Evolutionary conservation across 352 stramenopile genomes (phyloP).

Genomic region (Globisporangium recalcitrans): DNA sequence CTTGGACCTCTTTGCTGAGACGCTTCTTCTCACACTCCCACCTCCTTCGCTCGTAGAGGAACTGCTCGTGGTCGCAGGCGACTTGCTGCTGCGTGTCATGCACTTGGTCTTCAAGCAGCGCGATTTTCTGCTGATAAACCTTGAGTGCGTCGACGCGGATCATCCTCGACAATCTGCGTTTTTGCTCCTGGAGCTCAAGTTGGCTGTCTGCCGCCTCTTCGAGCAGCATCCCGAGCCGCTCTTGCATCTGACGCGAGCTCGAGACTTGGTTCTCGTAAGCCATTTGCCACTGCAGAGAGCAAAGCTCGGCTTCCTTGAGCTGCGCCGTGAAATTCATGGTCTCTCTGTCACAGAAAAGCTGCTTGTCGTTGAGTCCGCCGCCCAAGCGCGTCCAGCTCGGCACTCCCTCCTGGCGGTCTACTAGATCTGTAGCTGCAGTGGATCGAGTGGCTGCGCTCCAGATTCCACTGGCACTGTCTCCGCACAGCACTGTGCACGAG

Average conservation of each 20-base stretch:
- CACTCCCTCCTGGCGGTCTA: not conserved
- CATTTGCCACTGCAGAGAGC: slow-evolving; percentile 33
- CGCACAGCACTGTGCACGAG: slow-evolving; percentile 3
- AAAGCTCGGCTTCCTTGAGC: slow-evolving; percentile 38
- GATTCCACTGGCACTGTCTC: slow-evolving; percentile 1
- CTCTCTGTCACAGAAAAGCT: slow-evolving; percentile 11
- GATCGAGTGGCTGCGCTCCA: not conserved
- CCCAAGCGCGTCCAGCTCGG: no score
- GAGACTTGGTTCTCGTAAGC: slow-evolving; percentile 27
- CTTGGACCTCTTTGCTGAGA: slow-evolving; percentile 42
- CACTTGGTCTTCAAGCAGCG: slow-evolving; percentile 40
- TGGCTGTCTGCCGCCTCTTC: slow-evolving; percentile 25
- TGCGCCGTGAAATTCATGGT: slow-evolving; percentile 27
- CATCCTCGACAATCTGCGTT: not conserved
- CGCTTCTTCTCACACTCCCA: slow-evolving; percentile 51
- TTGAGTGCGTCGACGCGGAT: slow-evolving; percentile 18
- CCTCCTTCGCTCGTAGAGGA: slow-evolving; percentile 55
- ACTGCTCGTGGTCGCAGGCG: slow-evolving; percentile 57
- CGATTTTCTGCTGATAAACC: slow-evolving; percentile 42
- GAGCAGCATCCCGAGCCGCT: slow-evolving; percentile 35
- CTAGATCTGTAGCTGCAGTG: not conserved
- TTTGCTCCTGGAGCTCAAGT: not conserved
- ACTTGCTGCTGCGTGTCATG: slow-evolving; percentile 51
- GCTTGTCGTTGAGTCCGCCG: not conserved
- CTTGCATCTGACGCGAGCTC: slow-evolving; percentile 21